Conservation (phyloP, 2,329 filamentous ascomycete species). For the Alternaria triticina region DNA sequence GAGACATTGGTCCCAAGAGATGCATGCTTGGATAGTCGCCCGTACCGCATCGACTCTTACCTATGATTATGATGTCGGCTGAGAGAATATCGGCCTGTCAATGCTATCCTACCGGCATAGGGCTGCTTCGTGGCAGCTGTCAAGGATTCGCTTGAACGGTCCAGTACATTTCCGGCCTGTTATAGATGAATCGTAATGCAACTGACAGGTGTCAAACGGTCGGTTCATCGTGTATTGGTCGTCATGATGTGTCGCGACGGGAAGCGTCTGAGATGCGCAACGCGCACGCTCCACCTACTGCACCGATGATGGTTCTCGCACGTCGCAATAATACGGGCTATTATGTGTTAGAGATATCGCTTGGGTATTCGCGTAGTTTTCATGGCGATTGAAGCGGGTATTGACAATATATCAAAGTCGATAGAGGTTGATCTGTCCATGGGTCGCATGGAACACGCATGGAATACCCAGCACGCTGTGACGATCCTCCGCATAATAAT, state of each 20-base stretch:
- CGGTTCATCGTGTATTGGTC: conserved; percentile 25
- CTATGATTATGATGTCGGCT: conserved; percentile 12
- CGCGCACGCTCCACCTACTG: conserved; percentile 33
- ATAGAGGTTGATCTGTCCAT: neutral
- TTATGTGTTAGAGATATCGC: neutral
- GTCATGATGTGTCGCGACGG: conserved; percentile 30
- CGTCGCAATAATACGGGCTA: conserved; percentile 23
- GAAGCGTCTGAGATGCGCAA: conserved; percentile 39
- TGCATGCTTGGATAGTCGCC: conserved; percentile 27
- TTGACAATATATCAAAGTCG: neutral
- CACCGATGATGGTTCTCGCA: conserved; percentile 12
- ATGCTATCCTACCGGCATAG: conserved; percentile 39
- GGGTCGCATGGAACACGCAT: neutral
- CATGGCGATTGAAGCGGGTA: neutral
- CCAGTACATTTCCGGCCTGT: conserved; percentile 21
- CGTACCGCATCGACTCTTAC: conserved; percentile 32
- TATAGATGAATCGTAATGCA: conserved; percentile 27
- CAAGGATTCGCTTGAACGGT: conserved; percentile 30
- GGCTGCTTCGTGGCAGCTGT: conserved; percentile 18
- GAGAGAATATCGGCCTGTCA: conserved; percentile 22
- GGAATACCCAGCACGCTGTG: neutral
- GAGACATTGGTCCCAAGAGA: neutral
- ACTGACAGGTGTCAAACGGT: conserved; percentile 19
- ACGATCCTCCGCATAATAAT: neutral
- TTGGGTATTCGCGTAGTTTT: neutral